Conservation (phyloP, 2,329 filamentous ascomycete species). For the Xylaria multiplex region DNA sequence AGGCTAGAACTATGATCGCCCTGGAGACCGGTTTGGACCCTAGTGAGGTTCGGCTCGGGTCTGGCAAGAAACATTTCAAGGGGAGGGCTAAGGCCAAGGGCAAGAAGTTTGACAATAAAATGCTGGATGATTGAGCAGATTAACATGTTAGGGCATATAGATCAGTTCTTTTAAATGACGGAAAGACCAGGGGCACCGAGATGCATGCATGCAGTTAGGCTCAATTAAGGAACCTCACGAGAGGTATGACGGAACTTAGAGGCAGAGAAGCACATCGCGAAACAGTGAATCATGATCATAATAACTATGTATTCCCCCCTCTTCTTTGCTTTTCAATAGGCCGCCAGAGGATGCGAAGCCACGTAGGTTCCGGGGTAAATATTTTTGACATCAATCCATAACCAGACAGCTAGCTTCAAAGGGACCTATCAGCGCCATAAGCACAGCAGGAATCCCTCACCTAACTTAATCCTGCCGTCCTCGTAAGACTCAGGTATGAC, state of each 20-base stretch:
- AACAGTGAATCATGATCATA: background rate
- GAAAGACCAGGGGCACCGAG: background rate
- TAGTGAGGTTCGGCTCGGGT: conserved; percentile 73
- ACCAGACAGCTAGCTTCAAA: background rate
- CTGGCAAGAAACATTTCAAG: conserved; percentile 94
- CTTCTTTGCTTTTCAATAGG: background rate
- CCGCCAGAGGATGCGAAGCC: background rate
- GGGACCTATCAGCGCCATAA: background rate
- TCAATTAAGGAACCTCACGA: background rate
- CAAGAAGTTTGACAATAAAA: conserved; percentile 56
- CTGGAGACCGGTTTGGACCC: conserved; percentile 87
- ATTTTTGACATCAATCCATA: background rate
- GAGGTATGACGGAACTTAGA: background rate
- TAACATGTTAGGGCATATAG: background rate
- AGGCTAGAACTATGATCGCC: conserved; percentile 81
- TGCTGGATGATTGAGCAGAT: conserved; percentile 50
- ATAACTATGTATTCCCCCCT: background rate
- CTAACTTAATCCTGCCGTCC: too few relatives aligned
- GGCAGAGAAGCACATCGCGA: background rate
- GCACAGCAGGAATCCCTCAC: background rate
- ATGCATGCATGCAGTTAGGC: background rate
- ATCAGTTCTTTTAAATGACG: background rate
- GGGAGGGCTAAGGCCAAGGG: conserved; percentile 73
- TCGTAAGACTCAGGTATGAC: background rate
- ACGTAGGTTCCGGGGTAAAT: background rate